A percentile compares a stretch with the other conserved stretches of the same genome.
Evolutionary conservation across 2,329 filamentous ascomycete species (phyloP).

Genomic region (Lasiodiplodia sp.): DNA sequence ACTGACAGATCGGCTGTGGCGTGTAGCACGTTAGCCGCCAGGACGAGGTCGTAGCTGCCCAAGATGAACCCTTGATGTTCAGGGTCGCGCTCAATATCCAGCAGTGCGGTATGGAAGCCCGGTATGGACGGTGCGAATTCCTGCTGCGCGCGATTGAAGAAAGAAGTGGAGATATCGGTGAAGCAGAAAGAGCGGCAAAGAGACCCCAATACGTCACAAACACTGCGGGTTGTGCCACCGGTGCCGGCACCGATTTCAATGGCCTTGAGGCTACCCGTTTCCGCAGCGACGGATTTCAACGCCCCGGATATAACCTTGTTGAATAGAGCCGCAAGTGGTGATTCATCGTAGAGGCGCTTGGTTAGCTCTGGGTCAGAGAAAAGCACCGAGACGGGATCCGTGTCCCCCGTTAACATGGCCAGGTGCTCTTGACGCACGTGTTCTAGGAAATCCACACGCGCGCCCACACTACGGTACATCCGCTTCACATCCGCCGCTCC

Average conservation of each 20-base stretch:
- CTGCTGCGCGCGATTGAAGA: slow-evolving; percentile 31
- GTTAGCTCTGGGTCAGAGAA: background rate
- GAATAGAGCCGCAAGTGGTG: background rate
- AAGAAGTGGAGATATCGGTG: slow-evolving; percentile 36
- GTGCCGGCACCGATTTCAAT: background rate
- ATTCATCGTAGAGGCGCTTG: background rate
- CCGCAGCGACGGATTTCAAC: background rate
- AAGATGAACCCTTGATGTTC: slow-evolving; percentile 18
- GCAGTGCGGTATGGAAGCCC: background rate
- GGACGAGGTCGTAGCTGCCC: slow-evolving; percentile 15
- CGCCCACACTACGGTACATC: background rate
- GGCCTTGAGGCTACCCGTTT: background rate
- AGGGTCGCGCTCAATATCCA: slow-evolving; percentile 26
- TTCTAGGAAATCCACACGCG: background rate
- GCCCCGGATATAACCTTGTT: background rate
- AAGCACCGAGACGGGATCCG: background rate
- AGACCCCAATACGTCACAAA: background rate
- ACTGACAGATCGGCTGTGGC: slow-evolving; percentile 27
- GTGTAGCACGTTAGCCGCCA: slow-evolving; percentile 29
- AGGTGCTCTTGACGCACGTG: background rate
- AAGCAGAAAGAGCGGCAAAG: slow-evolving; percentile 20
- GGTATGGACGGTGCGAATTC: background rate
- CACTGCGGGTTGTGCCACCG: background rate
- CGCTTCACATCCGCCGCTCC: no score
- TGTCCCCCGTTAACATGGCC: background rate